Evolutionary conservation across 352 stramenopile species (phyloP).

Genomic region (Phytophthora cajani): DNA sequence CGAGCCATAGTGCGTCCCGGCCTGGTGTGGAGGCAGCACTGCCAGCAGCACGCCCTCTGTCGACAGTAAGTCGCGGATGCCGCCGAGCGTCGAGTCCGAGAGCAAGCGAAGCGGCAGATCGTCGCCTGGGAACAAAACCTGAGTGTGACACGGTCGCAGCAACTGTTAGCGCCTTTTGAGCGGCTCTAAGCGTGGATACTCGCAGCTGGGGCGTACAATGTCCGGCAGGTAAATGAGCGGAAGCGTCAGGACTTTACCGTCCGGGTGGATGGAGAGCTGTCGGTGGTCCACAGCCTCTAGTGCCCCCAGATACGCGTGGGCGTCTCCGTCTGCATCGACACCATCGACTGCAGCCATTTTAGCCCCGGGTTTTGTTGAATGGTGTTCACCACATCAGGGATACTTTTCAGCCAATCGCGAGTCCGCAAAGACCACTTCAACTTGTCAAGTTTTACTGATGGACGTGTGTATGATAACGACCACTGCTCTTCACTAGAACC

Average conservation of each 20-base stretch:
- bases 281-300: slow-evolving; percentile 68
- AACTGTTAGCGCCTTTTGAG: slow-evolving; percentile 1
- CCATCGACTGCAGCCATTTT: background rate
- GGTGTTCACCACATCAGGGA: background rate
- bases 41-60: slow-evolving; percentile 62
- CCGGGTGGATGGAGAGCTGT: slow-evolving; percentile 53
- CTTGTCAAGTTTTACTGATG: background rate
- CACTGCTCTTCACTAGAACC: too few species aligned
- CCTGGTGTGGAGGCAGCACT: slow-evolving; percentile 63
- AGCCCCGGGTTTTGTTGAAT: background rate
- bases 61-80: slow-evolving; percentile 53
- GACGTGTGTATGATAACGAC: too few species aligned
- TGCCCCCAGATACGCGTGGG: slow-evolving; percentile 77
- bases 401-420: background rate
- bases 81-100: slow-evolving; percentile 55
- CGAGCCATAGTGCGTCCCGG: slow-evolving; percentile 58
- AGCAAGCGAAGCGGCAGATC: slow-evolving; percentile 80
- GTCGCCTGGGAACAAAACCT: slow-evolving; percentile 87
- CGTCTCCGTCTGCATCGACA: slow-evolving; percentile 6
- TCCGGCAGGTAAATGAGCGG: slow-evolving; percentile 79
- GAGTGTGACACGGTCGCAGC: background rate
- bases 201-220: slow-evolving; percentile 53
- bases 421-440: background rate
- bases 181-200: background rate
- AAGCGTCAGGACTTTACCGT: slow-evolving; percentile 59